Percentiles rank a stretch among this genome's conserved stretches.
Evolutionary conservation across 768 basidiomycete genomes (phyloP).

Genomic region (Hericium rajendrae): DNA sequence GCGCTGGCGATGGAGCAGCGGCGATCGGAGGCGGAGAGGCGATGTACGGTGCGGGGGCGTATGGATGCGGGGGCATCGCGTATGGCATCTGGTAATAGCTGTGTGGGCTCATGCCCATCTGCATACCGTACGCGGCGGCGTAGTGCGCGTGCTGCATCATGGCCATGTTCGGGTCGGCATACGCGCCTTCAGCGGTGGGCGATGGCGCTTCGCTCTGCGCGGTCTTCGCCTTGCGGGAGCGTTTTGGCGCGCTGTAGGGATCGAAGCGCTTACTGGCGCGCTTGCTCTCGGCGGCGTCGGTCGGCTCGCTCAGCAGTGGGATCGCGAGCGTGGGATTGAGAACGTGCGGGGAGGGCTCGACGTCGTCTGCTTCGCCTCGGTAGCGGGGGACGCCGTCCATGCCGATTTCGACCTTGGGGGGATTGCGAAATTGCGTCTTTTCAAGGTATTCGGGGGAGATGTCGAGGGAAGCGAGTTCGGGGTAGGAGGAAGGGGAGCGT

Average conservation of each 20-base stretch:
- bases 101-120: constrained; percentile 5
- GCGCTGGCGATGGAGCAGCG: no score
- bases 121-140: constrained; percentile 1
- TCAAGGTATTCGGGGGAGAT: constrained; percentile 85
- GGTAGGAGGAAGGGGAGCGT: constrained; percentile 77
- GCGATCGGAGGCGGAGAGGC: constrained; percentile 3
- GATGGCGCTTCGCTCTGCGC: constrained; percentile 7
- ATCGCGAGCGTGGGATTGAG: constrained; percentile 16
- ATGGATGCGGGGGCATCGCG: constrained; percentile 5
- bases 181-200: constrained; percentile 8
- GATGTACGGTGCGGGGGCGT: neutral
- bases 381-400: constrained; percentile 77
- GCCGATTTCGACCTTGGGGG: constrained; percentile 81
- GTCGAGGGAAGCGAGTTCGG: constrained; percentile 78
- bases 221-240: constrained; percentile 8
- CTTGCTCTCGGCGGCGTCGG: constrained; percentile 8
- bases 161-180: constrained; percentile 9
- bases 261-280: constrained; percentile 23
- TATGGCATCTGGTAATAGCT: constrained; percentile 10
- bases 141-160: constrained; percentile 15
- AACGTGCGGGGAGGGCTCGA: constrained; percentile 23
- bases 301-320: constrained; percentile 13
- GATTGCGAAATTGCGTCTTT: constrained; percentile 84
- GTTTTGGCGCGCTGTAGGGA: constrained; percentile 17
- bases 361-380: constrained; percentile 73